Evolutionary conservation across 805 yeast genomes (phyloP).

Genomic region (Cyberlindnera xishuangbannaensis): DNA sequence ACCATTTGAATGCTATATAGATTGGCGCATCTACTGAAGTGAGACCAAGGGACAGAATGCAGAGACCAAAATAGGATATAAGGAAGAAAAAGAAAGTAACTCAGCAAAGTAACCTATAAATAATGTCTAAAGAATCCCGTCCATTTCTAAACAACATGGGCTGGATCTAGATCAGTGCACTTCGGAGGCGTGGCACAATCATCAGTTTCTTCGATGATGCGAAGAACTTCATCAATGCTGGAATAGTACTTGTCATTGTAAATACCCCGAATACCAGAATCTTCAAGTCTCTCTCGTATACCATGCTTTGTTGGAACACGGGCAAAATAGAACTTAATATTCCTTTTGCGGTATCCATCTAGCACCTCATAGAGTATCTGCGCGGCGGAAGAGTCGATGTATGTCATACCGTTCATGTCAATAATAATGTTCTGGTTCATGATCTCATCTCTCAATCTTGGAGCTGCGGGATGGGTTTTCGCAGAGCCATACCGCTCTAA

Average conservation of each 20-base stretch:
- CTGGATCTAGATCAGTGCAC: too few species aligned
- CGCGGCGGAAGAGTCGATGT: slow-evolving; percentile 74
- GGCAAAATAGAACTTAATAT: slow-evolving; percentile 53
- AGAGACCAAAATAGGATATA: too few species aligned
- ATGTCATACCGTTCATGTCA: slow-evolving; percentile 78
- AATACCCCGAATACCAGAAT: slow-evolving; percentile 49
- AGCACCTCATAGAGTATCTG: slow-evolving; percentile 65
- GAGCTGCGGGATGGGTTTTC: slow-evolving; percentile 70
- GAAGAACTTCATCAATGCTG: slow-evolving; percentile 21
- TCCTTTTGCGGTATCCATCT: slow-evolving; percentile 44
- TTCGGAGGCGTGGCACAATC: slow-evolving; percentile 1
- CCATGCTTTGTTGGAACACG: slow-evolving; percentile 45
- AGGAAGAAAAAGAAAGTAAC: too few species aligned
- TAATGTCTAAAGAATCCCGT: too few species aligned
- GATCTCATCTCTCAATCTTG: slow-evolving; percentile 38
- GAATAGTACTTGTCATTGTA: slow-evolving; percentile 21
- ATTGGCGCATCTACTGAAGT: too few species aligned
- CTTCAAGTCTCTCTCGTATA: slow-evolving; percentile 44
- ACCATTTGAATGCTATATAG: too few species aligned
- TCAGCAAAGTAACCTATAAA: too few species aligned
- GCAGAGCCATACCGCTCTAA: slow-evolving; percentile 75
- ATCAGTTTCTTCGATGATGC: slow-evolving; percentile 15
- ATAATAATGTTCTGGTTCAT: slow-evolving; percentile 56
- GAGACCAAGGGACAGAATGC: too few species aligned
- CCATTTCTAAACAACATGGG: too few species aligned